phyloP scores from a whole-genome alignment of 257 asterid genomes.

The Rauvolfia tetraphylla region DNA sequence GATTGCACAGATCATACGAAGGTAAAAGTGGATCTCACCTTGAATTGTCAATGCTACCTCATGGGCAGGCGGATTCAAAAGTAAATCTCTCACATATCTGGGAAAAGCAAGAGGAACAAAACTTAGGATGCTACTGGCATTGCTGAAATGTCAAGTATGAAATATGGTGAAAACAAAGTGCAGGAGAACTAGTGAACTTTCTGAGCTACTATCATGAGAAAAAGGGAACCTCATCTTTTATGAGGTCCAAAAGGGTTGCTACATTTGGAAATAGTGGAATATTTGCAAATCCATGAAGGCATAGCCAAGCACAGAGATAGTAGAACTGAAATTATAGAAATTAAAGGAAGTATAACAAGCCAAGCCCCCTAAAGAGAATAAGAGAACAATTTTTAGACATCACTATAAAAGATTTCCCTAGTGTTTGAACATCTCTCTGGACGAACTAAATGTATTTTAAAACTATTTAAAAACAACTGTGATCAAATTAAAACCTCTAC shows the following conservation, averaged over 20 bases:
- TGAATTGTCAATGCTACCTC: conserved; percentile 78
- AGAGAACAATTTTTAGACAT: background rate
- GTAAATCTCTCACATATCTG: conserved; percentile 89
- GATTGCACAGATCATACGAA: conserved; percentile 1
- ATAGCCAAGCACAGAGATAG: background rate
- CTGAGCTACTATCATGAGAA: background rate
- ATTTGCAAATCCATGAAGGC: background rate
- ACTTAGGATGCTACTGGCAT: conserved; percentile 7
- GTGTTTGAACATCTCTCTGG: background rate
- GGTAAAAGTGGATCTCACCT: conserved; percentile 33
- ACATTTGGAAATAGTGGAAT: background rate
- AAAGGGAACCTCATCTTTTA: background rate
- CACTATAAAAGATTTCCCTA: background rate
- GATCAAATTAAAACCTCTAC: background rate
- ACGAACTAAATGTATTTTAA: background rate
- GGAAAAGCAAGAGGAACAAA: conserved; percentile 8
- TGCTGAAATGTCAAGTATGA: background rate
- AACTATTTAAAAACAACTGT: background rate
- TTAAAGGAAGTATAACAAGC: background rate
- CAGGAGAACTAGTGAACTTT: background rate
- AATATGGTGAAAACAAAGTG: background rate
- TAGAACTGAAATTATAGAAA: background rate
- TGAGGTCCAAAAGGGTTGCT: background rate
- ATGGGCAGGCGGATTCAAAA: conserved; percentile 92
- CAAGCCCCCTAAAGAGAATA: background rate